Percentiles rank a stretch among this genome's conserved stretches.
phyloP scores from a whole-genome alignment of 805 yeast species.

The Allodekkera sacchari region DNA sequence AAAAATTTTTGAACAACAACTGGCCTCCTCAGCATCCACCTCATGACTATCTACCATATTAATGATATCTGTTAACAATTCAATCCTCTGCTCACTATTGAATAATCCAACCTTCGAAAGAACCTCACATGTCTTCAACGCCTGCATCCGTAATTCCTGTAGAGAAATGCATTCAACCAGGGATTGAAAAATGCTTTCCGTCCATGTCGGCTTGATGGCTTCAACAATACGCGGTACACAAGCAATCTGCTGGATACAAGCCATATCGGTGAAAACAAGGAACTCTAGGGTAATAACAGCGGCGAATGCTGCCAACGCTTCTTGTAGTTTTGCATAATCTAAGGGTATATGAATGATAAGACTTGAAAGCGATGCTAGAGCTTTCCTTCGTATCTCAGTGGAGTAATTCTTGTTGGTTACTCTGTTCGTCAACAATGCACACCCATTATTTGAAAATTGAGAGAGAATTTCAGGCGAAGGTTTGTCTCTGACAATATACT shows the following conservation, averaged over 20 bases:
- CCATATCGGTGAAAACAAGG: slow-evolving; percentile 16
- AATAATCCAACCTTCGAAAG: slow-evolving; percentile 6
- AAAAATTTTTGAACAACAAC: slow-evolving; percentile 7
- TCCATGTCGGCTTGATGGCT: slow-evolving; percentile 14
- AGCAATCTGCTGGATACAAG: slow-evolving; percentile 14
- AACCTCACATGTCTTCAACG: slow-evolving; percentile 12
- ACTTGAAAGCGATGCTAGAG: slow-evolving; percentile 16
- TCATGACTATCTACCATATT: slow-evolving; percentile 6
- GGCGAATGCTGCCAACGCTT: slow-evolving; percentile 13
- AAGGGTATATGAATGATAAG: slow-evolving; percentile 11
- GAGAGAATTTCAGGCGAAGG: slow-evolving; percentile 3
- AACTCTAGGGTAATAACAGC: slow-evolving; percentile 22
- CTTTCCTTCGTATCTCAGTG: slow-evolving; percentile 23
- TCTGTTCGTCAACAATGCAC: slow-evolving; percentile 14
- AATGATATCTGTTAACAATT: slow-evolving; percentile 5
- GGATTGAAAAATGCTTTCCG: slow-evolving; percentile 8
- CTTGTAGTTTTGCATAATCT: not conserved
- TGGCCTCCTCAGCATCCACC: slow-evolving; percentile 8
- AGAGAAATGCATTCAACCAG: slow-evolving; percentile 13
- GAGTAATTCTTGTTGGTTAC: slow-evolving; percentile 24
- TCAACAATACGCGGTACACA: slow-evolving; percentile 5
- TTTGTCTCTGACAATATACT: slow-evolving; percentile 6
- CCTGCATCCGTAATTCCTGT: slow-evolving; percentile 12
- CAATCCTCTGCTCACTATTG: slow-evolving; percentile 5
- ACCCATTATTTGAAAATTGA: slow-evolving; percentile 4